Base-by-base conservation (phyloP, 768 basidiomycete genomes). In the Galerina sulciceps region DNA sequence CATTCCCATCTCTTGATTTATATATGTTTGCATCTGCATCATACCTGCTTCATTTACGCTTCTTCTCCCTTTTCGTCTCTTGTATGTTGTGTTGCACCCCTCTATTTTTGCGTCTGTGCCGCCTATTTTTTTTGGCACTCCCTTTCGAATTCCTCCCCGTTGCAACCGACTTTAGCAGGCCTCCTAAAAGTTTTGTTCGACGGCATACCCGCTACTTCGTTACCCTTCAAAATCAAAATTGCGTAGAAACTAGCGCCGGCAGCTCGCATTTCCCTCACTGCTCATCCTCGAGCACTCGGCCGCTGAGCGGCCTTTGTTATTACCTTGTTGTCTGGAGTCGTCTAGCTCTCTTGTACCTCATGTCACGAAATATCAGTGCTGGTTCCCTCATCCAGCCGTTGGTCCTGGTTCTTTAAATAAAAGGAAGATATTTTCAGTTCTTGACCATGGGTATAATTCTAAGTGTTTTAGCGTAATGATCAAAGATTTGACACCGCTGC, bases 71-170 rank as follows among this genome's bases (percentile, higher is more conserved):
- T 42, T 36, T 23, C 37, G 36, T 51, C 26, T 44, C 13, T 37
- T 46, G 18, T 47, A 34, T 47, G 54, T 55, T 55, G 54, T 37
- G 53, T 15, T 48, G 22, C 45, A 31, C 18, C n/a, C 44, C 6
- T 47, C 34, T 8, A 5, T 31, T 31, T 31, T 31, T 31, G 26
- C 26, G 26, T 31, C 4, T 31, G 26, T 31, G 26, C 26, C 26
- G 8, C 8, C 4, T 31, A 31, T 31, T 31, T 31, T 31, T 31
- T 26, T 51, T 51, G 11, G 18, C 9, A 4, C 15, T 46, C 17
- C 10, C 14, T 36, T 51, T 38, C 13, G 14, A 23, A 38, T 6
- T 13, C 4, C n/a, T 40, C 15, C 13, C 6, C 20, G 20, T 18
- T 22, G 23, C 40, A 6, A 18, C 37, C 38, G n/a, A 15, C 18